Conservation (phyloP, 495 filamentous ascomycete species). For the Pseudomonodictys pantanalensis region DNA sequence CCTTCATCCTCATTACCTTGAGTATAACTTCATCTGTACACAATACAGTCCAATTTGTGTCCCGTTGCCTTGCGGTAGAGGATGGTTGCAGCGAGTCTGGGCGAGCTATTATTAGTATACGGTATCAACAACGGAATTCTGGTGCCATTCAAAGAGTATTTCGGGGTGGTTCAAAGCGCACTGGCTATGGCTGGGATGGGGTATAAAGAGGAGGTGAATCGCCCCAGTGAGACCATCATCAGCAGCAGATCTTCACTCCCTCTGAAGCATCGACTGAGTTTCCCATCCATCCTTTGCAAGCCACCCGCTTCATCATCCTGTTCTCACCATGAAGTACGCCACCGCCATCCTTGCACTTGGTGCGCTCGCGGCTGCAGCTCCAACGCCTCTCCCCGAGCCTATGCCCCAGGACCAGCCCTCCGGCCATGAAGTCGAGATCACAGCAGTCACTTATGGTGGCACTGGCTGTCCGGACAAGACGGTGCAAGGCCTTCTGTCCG, state of each 20-base stretch:
- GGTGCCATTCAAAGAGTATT: no score
- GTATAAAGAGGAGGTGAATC: constrained; percentile 18
- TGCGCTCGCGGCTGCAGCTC: constrained; percentile 9
- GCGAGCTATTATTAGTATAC: background rate
- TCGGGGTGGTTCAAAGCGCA: background rate
- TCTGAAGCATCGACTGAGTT: background rate
- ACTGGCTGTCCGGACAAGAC: constrained; percentile 29
- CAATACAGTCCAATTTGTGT: constrained; percentile 16
- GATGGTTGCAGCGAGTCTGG: background rate
- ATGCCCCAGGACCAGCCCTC: constrained; percentile 17
- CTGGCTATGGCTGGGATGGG: constrained; percentile 12
- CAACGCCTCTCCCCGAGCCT: constrained; percentile 1
- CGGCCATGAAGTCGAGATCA: constrained; percentile 26
- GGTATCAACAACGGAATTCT: background rate
- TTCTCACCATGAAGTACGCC: constrained; percentile 20
- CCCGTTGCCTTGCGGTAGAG: background rate
- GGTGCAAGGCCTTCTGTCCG: constrained; percentile 26
- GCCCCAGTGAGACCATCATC: constrained; percentile 8
- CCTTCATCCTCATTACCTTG: background rate
- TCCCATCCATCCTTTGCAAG: background rate
- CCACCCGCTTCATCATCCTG: background rate
- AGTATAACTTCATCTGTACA: constrained; percentile 9
- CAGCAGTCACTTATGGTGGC: constrained; percentile 15
- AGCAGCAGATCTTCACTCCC: constrained; percentile 4
- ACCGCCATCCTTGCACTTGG: constrained; percentile 16